These are phyloP conservation scores for Pleurotus tuoliensis DNA, from an alignment of 768 basidiomycete genomes.

Conservation along the genomic window DNA sequence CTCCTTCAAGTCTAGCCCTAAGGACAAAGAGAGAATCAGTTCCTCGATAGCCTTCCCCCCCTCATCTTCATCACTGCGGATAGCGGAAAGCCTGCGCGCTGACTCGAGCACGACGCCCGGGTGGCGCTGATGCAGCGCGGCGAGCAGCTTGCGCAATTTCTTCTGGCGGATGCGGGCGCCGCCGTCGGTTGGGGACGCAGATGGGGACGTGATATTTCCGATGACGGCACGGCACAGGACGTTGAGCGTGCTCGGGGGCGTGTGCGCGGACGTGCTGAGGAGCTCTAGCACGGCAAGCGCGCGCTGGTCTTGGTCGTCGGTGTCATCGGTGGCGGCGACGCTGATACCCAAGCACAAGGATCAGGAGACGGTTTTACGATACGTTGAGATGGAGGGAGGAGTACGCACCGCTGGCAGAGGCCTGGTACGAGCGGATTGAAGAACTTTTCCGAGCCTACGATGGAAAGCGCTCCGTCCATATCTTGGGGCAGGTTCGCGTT, in stretches of 20 bases:
- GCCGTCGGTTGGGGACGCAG: constrained; percentile 5
- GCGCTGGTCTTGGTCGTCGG: constrained; percentile 26
- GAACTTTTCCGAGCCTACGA: constrained; percentile 21
- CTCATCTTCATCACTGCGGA: too few species aligned
- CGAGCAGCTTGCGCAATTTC: constrained; percentile 40
- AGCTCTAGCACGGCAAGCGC: constrained; percentile 31
- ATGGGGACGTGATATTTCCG: constrained; percentile 16
- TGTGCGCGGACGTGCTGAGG: constrained; percentile 29
- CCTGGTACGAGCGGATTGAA: constrained; percentile 23
- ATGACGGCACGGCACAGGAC: constrained; percentile 26
- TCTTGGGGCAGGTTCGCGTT: constrained; percentile 6
- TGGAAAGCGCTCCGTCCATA: constrained; percentile 11
- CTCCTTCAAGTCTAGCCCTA: too few species aligned
- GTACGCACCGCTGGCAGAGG: constrained; percentile 4
- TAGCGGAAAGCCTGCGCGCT: constrained; percentile 31
- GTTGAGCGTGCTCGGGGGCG: constrained; percentile 29
- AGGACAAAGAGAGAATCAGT: constrained; percentile 54
- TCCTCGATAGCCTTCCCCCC: constrained; percentile 44
- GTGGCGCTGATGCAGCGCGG: constrained; percentile 63
- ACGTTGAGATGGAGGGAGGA: too few species aligned
- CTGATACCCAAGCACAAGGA: too few species aligned
- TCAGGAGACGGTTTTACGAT: background rate
- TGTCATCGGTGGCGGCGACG: constrained; percentile 15
- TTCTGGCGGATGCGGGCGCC: background rate
- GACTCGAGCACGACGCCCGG: constrained; percentile 42